Base-by-base conservation (phyloP, 371 early-diverging fungal genomes). In the Amoeboaphelidium protococcarum region DNA sequence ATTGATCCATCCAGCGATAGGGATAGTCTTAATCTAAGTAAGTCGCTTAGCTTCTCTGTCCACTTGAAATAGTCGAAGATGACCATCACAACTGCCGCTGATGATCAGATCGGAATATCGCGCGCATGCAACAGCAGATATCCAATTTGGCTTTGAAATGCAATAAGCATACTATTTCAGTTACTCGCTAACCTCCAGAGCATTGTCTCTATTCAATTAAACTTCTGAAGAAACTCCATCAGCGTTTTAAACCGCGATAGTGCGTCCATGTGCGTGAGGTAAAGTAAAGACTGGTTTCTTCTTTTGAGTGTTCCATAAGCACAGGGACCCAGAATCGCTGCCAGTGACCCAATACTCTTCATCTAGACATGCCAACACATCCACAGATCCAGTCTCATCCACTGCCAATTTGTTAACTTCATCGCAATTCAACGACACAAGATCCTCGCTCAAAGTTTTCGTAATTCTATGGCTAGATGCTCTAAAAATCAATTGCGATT, bases 71-170 rank as follows among this genome's bases (percentile, higher is more conserved):
- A 94, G 56, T 13, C 82, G 69, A 16, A 94, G 60, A 42, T 63
- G 66, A 2, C 91, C 92, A 58, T 88, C 87, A 62, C 76, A 78
- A n/a, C 87, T 80, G 25, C 85, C 95, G 22, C 81, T 76, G 12
- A 79, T 78, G 59, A 94, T 80, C 50, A 89, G 42, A 52, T 94
- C 90, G 1, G 88, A 73, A 56, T 78, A 82, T 44, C 73, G 76
- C 23, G 86, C 54, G 0, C 73, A 60, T 3, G 86, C 82, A 24
- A 94, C 52, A 1, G 88, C 62, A 25, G 81, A 79, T 57, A 91
- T 85, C 82, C 82, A 85, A 54, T 64, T 66, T 27, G 81, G 73
- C 45, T 64, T 64, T 23, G 16, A 25, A 16, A 25, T 13, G 40
- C 43, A 6, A 50, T 48, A 6, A 63, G 2, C 52, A 58, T 26